Evolutionary conservation across 163 green algal genomes (phyloP), one percentile per base, ranked within the genome.

Genomic region (Coccomyxa subellipsoidea): DNA sequence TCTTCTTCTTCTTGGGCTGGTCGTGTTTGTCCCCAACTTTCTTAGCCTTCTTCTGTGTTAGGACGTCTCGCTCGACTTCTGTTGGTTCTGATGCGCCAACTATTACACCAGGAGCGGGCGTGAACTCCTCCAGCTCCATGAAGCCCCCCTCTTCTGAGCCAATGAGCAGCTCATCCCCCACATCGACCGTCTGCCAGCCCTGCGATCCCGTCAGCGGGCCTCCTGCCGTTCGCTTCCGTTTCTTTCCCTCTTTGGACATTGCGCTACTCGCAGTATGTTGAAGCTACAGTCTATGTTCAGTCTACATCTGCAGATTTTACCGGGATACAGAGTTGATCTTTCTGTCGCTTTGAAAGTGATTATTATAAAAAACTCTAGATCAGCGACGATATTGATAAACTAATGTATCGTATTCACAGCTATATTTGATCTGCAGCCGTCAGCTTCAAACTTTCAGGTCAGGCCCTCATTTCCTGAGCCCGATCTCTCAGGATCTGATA

Each of bases 141-240:
- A 97, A 97, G 35, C 93, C 93, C 34, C 89, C 90, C 83, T 97
- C 93, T n/a, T 94, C 90, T 7, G 88, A 84, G 7, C 92, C 91
- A 79, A 95, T 54, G 54, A 96, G 81, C 27, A 95, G 80, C 72
- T 92, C 90, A 66, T 95, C 91, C 37, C 79, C 87, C 4, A 93
- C 88, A 2, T 93, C 84, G 18, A 96, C 87, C 10, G 79, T 29
- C 39, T 87, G 81, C 93, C 93, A 96, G 54, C 70, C 70, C 66
- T 73, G 29, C 29, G 10, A 3, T n/a, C 29, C 66, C 32, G 66
- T 6, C n/a, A 73, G 66, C 21, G 66, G 66, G 66, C 18, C 27
- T 18, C 32, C 66, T 4, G n/a, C 66, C 66, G 27, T 59, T 59
- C 47, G 31, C 66, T 73, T 73, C 8, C 66, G 31, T 73, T 73